phyloP scores from a whole-genome alignment of 164 flowering plant species.

The Macadamia integrifolia region DNA sequence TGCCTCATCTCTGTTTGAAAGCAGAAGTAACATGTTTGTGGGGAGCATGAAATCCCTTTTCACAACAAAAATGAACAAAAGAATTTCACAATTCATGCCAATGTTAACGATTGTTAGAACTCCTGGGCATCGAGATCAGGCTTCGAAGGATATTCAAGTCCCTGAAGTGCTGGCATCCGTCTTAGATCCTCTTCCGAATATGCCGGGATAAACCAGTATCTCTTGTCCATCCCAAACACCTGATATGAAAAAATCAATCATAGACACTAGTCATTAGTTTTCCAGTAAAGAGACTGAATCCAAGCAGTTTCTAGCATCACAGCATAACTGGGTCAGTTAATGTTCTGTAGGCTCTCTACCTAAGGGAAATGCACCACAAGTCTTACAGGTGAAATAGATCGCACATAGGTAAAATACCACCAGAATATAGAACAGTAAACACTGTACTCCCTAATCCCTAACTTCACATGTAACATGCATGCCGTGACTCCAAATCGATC shows the following conservation, averaged over 20 bases:
- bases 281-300: neutral
- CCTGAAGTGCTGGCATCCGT: slow-evolving; percentile 87
- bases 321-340: too few species aligned
- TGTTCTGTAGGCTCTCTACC: too few species aligned
- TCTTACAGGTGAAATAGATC: neutral
- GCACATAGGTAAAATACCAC: neutral
- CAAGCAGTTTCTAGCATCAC: neutral
- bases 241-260: slow-evolving; percentile 14
- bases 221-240: slow-evolving; percentile 69
- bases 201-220: slow-evolving; percentile 70
- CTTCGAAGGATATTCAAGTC: slow-evolving; percentile 88
- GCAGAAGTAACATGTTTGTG: neutral
- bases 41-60: neutral
- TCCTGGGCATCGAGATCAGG: slow-evolving; percentile 73
- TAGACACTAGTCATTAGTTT: neutral
- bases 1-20: neutral
- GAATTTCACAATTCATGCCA: neutral
- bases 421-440: too few species aligned
- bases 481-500: too few species aligned
- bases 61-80: neutral
- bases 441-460: too few species aligned
- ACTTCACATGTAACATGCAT: too few species aligned
- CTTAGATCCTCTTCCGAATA: slow-evolving; percentile 80
- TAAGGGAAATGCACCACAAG: neutral
- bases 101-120: slow-evolving; percentile 23